Evolutionary conservation across 768 basidiomycete species (phyloP).

Genomic region (Suillus plorans): DNA sequence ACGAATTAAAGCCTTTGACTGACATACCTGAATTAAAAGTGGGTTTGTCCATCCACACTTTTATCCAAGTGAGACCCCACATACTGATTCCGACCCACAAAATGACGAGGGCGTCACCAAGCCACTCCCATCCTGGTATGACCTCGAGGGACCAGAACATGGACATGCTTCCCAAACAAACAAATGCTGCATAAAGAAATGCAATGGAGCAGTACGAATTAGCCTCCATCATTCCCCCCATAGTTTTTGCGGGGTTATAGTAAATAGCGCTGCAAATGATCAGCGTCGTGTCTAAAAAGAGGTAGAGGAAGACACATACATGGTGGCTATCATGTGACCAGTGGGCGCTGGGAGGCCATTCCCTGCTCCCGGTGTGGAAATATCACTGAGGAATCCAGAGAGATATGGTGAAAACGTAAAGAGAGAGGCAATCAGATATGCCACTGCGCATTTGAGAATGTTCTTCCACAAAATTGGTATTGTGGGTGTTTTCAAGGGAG

Average conservation of each 20-base stretch:
- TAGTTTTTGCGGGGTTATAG: conserved; percentile 91
- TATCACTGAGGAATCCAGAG: conserved; percentile 64
- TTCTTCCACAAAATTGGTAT: conserved; percentile 60
- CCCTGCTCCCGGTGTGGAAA: conserved; percentile 50
- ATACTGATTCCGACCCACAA: conserved; percentile 84
- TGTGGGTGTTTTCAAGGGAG: conserved; percentile 28
- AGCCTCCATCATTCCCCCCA: conserved; percentile 92
- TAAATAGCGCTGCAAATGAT: conserved; percentile 62
- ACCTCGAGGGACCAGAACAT: conserved; percentile 80
- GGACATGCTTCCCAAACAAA: conserved; percentile 74
- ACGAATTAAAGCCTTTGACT: neutral
- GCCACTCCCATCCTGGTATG: conserved; percentile 66
- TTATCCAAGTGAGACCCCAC: conserved; percentile 84
- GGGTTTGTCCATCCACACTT: conserved; percentile 87
- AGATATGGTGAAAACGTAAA: conserved; percentile 89
- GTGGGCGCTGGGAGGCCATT: conserved; percentile 62
- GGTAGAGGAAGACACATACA: conserved; percentile 51
- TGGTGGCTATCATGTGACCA: conserved; percentile 90
- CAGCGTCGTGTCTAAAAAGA: conserved; percentile 1
- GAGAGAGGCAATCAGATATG: conserved; percentile 86
- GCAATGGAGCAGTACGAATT: conserved; percentile 76
- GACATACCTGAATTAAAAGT: conserved; percentile 81
- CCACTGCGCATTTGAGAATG: conserved; percentile 87
- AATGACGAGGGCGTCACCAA: conserved; percentile 73
- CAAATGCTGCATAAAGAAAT: conserved; percentile 65